Base-by-base conservation (phyloP, 345 rosid species). In the Brassica carinata region DNA sequence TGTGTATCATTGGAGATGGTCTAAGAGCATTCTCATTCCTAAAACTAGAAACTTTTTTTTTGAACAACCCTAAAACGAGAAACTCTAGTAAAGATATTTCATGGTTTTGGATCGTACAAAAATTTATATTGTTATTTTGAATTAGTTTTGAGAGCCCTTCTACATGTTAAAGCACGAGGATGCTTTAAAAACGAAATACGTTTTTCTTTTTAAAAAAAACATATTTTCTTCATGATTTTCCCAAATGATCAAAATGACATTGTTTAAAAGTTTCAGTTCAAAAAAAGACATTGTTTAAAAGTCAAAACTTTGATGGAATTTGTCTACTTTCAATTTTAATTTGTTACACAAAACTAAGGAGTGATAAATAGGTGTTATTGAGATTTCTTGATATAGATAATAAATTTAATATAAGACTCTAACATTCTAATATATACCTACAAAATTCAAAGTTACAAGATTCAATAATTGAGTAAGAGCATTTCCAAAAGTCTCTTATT, bases 191-290 rank as follows among this genome's bases (percentile, higher is more conserved):
- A 68, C 58, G 74, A 19, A 43, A 72, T 76, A 67, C 76, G 72
- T 40, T 57, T 77, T 67, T 71, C 66, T 31, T 65, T 64, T 51
- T 5, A 4, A 6, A 51, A 51, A 5, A 51, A 23, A 23, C 26
- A 23, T 23, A 23, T n/a, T 72, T 71, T 8, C 33, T 69, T 61
- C 80, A 70, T 77, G 4, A 17, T 78, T 53, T 63, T 64, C 40
- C 19, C 40, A 64, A 71, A 57, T 64, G 66, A 71, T 38, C 72
- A 72, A 78, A 71, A 26, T 3, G 34, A 78, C 67, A n/a, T 77
- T 18, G 58, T 26, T 33, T 65, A 17, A 8, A 1, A 65, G 77
- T 72, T 67, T 23, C 26, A 23, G 26, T 23, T 23, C 26, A 23
- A 23, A 72, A 78, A 71, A 26, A 2, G 34, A 78, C 67, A n/a